Conservation (phyloP, 495 filamentous ascomycete genomes). For the Aspergillus funiculosus region DNA sequence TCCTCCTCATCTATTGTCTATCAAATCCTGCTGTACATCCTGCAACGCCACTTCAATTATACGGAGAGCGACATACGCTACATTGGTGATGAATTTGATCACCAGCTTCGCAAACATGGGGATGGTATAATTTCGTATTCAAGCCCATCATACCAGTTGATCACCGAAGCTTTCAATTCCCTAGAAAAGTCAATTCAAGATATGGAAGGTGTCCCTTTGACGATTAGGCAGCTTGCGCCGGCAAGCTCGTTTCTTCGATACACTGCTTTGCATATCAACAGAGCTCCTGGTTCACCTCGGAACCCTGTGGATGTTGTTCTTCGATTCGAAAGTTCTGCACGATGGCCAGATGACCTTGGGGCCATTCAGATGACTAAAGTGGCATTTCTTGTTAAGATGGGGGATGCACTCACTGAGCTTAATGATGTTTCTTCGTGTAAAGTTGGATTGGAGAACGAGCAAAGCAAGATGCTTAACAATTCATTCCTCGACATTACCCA, state of each 20-base stretch:
- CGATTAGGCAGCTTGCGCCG: conserved; percentile 68
- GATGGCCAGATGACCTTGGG: conserved; percentile 86
- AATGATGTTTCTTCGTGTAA: conserved; percentile 49
- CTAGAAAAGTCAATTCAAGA: conserved; percentile 67
- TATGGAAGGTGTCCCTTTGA: conserved; percentile 74
- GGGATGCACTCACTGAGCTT: conserved; percentile 57
- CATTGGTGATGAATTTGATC: conserved; percentile 55
- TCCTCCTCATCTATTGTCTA: conserved; percentile 61
- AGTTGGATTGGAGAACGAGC: conserved; percentile 75
- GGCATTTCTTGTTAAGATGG: conserved; percentile 81
- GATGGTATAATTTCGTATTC: conserved; percentile 33
- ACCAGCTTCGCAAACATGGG: conserved; percentile 45
- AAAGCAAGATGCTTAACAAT: conserved; percentile 60
- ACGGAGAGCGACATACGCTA: conserved; percentile 49
- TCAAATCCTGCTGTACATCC: conserved; percentile 71
- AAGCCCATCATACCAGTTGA: conserved; percentile 47
- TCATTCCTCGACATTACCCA: conserved; percentile 81
- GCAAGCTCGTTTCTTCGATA: conserved; percentile 68
- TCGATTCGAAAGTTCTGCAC: conserved; percentile 86
- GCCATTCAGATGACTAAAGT: conserved; percentile 93
- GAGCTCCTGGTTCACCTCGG: conserved; percentile 27
- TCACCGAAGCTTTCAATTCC: conserved; percentile 58
- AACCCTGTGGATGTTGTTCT: conserved; percentile 62
- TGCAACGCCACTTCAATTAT: conserved; percentile 57
- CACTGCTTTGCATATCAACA: conserved; percentile 50